A percentile compares a stretch with the other conserved stretches of the same genome.
These are phyloP conservation scores for Pseudocercospora crystallina DNA, from an alignment of 2,329 filamentous ascomycete species.

Conservation along the genomic window DNA sequence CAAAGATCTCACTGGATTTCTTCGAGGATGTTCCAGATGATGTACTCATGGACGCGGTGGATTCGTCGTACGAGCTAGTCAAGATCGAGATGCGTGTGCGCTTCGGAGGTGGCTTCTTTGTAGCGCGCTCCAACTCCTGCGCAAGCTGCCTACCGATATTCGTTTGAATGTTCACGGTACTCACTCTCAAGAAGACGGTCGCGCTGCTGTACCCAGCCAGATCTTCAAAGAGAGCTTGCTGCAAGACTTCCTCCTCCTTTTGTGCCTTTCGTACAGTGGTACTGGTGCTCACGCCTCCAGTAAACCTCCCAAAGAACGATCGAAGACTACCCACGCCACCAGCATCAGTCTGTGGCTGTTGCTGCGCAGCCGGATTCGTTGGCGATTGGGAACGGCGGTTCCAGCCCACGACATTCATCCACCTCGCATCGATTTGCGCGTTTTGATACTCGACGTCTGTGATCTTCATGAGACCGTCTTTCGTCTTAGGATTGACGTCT, in stretches of 20 bases:
- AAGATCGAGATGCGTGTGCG: conserved; percentile 81
- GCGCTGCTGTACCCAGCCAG: conserved; percentile 69
- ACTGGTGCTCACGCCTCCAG: conserved; percentile 21
- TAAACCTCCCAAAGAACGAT: conserved; percentile 75
- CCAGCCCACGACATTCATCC: conserved; percentile 86
- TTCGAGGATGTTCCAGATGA: conserved; percentile 50
- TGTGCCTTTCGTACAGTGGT: conserved; percentile 60
- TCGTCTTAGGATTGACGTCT: conserved; percentile 78
- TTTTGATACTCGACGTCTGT: conserved; percentile 77
- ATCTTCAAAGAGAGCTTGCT: conserved; percentile 67
- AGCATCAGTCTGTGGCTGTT: conserved; percentile 50
- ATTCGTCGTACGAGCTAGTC: conserved; percentile 86
- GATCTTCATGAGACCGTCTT: conserved; percentile 86
- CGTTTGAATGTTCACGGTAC: conserved; percentile 77
- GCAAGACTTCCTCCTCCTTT: conserved; percentile 62
- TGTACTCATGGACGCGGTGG: conserved; percentile 61
- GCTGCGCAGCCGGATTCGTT: conserved; percentile 17
- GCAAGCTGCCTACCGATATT: conserved; percentile 71
- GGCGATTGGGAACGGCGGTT: conserved; percentile 50
- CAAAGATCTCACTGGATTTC: conserved; percentile 75
- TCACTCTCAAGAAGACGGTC: conserved; percentile 85
- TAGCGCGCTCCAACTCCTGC: conserved; percentile 86
- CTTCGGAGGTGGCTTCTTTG: conserved; percentile 94
- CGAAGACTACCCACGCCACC: conserved; percentile 49
- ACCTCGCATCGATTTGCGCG: conserved; percentile 86